Base-by-base conservation (phyloP, 257 asterid genomes). In the Lithospermum erythrorhizon region DNA sequence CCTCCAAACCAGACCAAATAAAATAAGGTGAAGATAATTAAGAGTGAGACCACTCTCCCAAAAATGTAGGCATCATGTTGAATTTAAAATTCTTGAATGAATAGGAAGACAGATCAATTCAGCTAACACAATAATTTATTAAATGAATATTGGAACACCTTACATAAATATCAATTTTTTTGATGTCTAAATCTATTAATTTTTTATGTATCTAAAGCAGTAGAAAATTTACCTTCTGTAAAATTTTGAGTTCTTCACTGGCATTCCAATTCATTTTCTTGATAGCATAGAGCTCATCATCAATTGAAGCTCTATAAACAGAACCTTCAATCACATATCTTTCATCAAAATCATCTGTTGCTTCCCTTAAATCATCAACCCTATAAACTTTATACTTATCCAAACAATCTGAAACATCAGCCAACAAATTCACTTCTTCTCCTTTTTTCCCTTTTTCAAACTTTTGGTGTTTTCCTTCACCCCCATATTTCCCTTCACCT, bases 241-340 rank as follows among this genome's bases (percentile, higher is more conserved):
- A 72, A 77, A 93, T 93, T 76, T 93, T 89, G 79, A 93, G 95
- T 67, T 93, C 97, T 65, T 93, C 96, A 58, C 80, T 85, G 49
- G 97, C 98, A 84, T 93, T 93, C 98, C 97, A 93, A 61, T 89
- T 93, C 96, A 93, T 84, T 57, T 89, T 89, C 88, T 93, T 93
- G 81, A 93, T 78, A 14, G 99, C 99, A 77, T 68, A 85, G 69
- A 68, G 47, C 55, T 86, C 95, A 10, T 85, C 96, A 69, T 77
- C 80, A 55, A 93, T 81, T 63, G 62, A 60, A 5, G 88, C 95
- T 75, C 71, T 93, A 61, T 79, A 93, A 9, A 93, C 99, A 54
- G 99, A 89, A 5, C 97, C 99, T 59, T 84, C 81, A 73, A 89
- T 86, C 54, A 79, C 55, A 29, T 81, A 77, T 13, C 55, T 70